Percentiles rank a stretch among this genome's conserved stretches.
Conservation (phyloP, 148 eudicot species). For the Pouteria glomerata region DNA sequence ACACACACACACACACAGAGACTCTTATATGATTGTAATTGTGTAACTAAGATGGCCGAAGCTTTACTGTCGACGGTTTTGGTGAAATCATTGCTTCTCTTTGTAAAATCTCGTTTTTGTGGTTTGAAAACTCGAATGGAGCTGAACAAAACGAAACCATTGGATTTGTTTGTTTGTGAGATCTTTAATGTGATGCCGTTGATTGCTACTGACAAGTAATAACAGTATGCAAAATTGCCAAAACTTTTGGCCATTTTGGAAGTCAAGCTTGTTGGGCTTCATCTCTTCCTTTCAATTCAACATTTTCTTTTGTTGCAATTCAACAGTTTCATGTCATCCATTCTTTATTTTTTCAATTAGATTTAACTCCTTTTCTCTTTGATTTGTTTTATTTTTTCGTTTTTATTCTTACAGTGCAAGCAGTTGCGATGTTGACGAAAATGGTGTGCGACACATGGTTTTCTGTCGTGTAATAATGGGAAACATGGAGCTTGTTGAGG, state of each 20-base stretch:
- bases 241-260: background rate
- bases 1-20: no score
- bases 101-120: background rate
- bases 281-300: background rate
- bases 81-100: background rate
- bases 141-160: background rate
- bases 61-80: background rate
- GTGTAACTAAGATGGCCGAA: background rate
- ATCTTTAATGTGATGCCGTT: background rate
- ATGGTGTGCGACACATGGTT: constrained; percentile 64
- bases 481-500: constrained; percentile 74
- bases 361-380: background rate
- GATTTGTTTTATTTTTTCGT: background rate
- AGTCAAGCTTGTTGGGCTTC: background rate
- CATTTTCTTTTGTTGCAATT: background rate
- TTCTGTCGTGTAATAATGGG: constrained; percentile 93
- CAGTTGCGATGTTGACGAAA: constrained; percentile 81
- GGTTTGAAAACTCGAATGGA: background rate
- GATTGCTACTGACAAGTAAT: constrained; percentile 5
- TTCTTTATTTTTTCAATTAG: background rate
- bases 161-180: constrained; percentile 3
- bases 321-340: background rate
- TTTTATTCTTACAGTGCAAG: constrained; percentile 47
- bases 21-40: no score
- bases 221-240: background rate